Conservation (phyloP, 352 stramenopile species). For the Globisporangium recalcitrans region DNA sequence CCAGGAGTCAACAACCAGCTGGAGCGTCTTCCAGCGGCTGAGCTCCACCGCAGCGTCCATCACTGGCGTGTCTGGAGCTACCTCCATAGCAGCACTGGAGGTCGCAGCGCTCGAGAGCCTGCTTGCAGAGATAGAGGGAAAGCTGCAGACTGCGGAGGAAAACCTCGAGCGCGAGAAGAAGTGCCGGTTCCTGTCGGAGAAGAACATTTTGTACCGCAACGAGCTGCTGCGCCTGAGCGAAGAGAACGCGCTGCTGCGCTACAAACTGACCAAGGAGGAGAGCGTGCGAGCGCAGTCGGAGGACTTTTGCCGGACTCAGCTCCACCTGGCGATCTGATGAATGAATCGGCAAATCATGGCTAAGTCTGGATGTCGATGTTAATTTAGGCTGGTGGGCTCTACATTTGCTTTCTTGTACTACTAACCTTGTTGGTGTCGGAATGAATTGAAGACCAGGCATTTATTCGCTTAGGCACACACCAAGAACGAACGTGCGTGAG, state of each 20-base stretch:
- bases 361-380: background rate
- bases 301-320: slow-evolving; percentile 20
- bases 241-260: slow-evolving; percentile 47
- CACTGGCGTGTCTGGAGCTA: background rate
- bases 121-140: slow-evolving; percentile 29
- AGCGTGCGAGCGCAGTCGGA: slow-evolving; percentile 19
- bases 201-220: slow-evolving; percentile 74
- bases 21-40: slow-evolving; percentile 36
- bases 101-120: slow-evolving; percentile 11
- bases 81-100: background rate
- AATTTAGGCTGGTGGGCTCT: background rate
- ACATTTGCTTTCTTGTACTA: background rate
- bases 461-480: background rate
- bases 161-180: slow-evolving; percentile 58
- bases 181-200: slow-evolving; percentile 62
- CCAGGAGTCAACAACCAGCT: slow-evolving; percentile 16
- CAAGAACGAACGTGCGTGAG: background rate
- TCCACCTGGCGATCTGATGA: slow-evolving; percentile 25
- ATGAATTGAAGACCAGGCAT: background rate
- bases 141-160: slow-evolving; percentile 28
- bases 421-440: background rate
- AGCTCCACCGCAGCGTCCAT: slow-evolving; percentile 23
- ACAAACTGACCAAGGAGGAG: slow-evolving; percentile 19
- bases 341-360: no score
- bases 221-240: slow-evolving; percentile 50